phyloP scores from a whole-genome alignment of 257 asterid genomes.

The Forsythia suspensa region DNA sequence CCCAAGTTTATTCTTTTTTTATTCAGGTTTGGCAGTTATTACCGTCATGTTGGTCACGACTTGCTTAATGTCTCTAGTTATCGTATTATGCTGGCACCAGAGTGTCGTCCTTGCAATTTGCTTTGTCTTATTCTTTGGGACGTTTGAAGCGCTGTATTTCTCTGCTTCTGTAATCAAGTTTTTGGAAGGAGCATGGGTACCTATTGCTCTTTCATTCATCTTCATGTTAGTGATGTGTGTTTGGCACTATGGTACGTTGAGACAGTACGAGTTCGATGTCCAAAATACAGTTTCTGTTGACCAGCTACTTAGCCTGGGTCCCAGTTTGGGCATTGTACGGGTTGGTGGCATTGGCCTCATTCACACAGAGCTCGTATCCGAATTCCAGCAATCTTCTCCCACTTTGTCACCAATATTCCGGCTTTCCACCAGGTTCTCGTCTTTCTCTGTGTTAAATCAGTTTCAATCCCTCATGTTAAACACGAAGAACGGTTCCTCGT shows the following conservation, averaged over 20 bases:
- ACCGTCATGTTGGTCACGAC: slow-evolving; percentile 92
- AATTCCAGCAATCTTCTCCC: slow-evolving; percentile 79
- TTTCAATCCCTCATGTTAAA: slow-evolving; percentile 70
- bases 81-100: slow-evolving; percentile 84
- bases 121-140: slow-evolving; percentile 68
- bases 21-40: slow-evolving; percentile 80
- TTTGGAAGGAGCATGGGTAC: slow-evolving; percentile 91
- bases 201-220: slow-evolving; percentile 56
- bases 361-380: slow-evolving; percentile 73
- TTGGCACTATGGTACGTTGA: slow-evolving; percentile 82
- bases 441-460: slow-evolving; percentile 70
- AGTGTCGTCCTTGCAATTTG: slow-evolving; percentile 47
- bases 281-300: slow-evolving; percentile 82
- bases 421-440: slow-evolving; percentile 84
- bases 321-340: slow-evolving; percentile 76
- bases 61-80: slow-evolving; percentile 84
- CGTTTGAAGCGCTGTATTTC: slow-evolving; percentile 72
- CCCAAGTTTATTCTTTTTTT: neutral
- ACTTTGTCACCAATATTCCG: slow-evolving; percentile 77
- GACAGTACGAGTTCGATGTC: slow-evolving; percentile 71
- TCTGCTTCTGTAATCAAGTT: slow-evolving; percentile 74
- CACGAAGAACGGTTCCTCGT: slow-evolving; percentile 79
- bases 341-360: slow-evolving; percentile 83
- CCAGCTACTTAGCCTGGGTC: slow-evolving; percentile 72
- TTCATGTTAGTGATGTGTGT: slow-evolving; percentile 69